Percentiles rank a stretch among this genome's conserved stretches.
These are phyloP conservation scores for Aspergillus puulaauensis DNA, from an alignment of 2,329 filamentous ascomycete species.

Conservation along the genomic window DNA sequence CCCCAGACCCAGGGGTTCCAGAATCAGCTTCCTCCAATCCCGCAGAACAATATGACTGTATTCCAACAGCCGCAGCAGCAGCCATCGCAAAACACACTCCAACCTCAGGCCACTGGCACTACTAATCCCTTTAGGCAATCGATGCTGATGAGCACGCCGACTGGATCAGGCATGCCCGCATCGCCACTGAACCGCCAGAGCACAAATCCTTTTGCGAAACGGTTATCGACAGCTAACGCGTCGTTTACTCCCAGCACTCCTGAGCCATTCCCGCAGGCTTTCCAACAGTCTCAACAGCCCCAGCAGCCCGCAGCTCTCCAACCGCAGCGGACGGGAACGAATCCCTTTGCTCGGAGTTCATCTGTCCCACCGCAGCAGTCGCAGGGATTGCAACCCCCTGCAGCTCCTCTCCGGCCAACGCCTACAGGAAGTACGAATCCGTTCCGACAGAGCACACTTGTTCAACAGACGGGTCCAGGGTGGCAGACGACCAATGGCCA, in stretches of 20 bases:
- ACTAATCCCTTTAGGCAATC: conserved; percentile 96
- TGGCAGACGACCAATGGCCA: conserved; percentile 72
- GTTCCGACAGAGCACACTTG: conserved; percentile 86
- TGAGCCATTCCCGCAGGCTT: conserved; percentile 22
- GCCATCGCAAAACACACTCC: conserved; percentile 23
- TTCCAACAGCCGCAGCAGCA: conserved; percentile 49
- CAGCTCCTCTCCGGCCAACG: conserved; percentile 64
- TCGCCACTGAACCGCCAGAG: conserved; percentile 60
- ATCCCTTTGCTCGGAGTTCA: conserved; percentile 64
- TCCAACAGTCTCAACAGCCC: conserved; percentile 25
- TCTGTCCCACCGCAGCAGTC: conserved; percentile 42
- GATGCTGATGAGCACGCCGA: conserved; percentile 61
- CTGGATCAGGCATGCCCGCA: conserved; percentile 51
- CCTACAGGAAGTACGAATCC: conserved; percentile 90
- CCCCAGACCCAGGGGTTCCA: conserved; percentile 58
- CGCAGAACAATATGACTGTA: conserved; percentile 49
- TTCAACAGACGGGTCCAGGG: conserved; percentile 85
- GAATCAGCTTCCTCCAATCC: conserved; percentile 45
- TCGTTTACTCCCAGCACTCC: conserved; percentile 25
- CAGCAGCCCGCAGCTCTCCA: conserved; percentile 35
- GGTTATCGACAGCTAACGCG: conserved; percentile 36
- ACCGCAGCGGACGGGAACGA: conserved; percentile 66
- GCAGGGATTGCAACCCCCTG: conserved; percentile 34
- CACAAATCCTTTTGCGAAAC: conserved; percentile 85
- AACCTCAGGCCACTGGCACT: conserved; percentile 69